phyloP scores from a whole-genome alignment of 805 yeast species.

The Wickerhamiella brachini region DNA sequence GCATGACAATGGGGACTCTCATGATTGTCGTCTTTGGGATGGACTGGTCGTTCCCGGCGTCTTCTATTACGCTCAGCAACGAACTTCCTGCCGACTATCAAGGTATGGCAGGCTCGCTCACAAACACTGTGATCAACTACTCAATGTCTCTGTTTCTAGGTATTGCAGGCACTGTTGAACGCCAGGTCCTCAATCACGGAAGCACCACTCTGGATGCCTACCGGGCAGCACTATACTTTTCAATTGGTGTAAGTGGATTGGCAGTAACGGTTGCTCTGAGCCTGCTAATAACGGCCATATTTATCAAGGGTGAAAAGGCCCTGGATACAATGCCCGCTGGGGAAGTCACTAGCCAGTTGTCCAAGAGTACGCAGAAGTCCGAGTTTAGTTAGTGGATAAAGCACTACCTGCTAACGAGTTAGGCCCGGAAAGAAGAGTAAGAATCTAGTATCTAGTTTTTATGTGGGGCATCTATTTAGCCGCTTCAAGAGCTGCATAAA shows the following conservation, averaged over 20 bases:
- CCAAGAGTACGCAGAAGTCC: background rate
- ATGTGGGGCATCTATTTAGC: background rate
- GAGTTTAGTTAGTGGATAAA: background rate
- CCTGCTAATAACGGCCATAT: background rate
- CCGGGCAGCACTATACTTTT: background rate
- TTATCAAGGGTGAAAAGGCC: background rate
- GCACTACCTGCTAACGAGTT: background rate
- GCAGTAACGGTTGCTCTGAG: background rate
- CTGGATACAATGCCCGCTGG: background rate
- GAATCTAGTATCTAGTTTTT: background rate
- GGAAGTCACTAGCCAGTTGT: background rate
- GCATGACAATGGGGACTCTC: constrained; percentile 41
- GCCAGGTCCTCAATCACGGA: constrained; percentile 6
- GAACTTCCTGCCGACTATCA: constrained; percentile 49
- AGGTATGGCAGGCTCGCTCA: constrained; percentile 67
- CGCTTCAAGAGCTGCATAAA: constrained; percentile 40
- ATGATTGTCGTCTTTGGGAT: constrained; percentile 53
- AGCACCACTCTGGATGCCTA: too few relatives aligned
- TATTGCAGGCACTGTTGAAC: constrained; percentile 35
- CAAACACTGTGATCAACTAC: constrained; percentile 57
- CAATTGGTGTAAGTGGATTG: background rate
- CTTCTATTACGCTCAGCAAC: constrained; percentile 48
- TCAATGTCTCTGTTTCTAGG: constrained; percentile 61
- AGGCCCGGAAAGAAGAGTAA: background rate
- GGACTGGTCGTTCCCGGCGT: constrained; percentile 70